Percentiles rank a stretch among this genome's conserved stretches.
These are phyloP conservation scores for Circinella umbellata DNA, from an alignment of 371 early-diverging fungal genomes.

Conservation along the genomic window DNA sequence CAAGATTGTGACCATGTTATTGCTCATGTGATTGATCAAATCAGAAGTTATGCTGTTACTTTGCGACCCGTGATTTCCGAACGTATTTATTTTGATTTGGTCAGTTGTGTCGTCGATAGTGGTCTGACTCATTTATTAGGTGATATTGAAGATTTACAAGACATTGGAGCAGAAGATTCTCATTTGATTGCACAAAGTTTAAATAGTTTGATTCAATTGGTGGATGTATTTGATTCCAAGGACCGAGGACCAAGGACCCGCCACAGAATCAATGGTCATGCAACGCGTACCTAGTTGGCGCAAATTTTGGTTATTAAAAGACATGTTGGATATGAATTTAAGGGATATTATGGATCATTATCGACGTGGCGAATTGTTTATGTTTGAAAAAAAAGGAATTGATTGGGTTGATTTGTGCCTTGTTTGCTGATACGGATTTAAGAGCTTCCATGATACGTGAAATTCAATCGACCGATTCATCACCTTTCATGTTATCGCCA, in stretches of 20 bases:
- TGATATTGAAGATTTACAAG: constrained; percentile 60
- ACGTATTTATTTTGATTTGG: constrained; percentile 30
- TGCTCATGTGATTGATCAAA: constrained; percentile 52
- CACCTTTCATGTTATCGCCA: neutral
- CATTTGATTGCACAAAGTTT: constrained; percentile 58
- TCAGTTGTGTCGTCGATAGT: constrained; percentile 56
- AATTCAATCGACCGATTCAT: constrained; percentile 40
- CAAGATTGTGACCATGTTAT: constrained; percentile 54
- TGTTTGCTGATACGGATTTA: constrained; percentile 76
- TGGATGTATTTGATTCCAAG: constrained; percentile 54
- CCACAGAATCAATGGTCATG: constrained; percentile 34
- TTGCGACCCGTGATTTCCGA: constrained; percentile 31
- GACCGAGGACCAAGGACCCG: constrained; percentile 29
- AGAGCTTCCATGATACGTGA: constrained; percentile 68
- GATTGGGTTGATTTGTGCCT: constrained; percentile 58
- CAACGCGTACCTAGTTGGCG: constrained; percentile 58
- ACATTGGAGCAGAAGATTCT: constrained; percentile 77
- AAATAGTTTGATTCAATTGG: constrained; percentile 57
- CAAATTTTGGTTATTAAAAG: constrained; percentile 63
- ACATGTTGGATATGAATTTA: constrained; percentile 70
- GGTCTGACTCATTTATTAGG: constrained; percentile 48
- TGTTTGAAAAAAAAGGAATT: constrained; percentile 66
- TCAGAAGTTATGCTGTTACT: constrained; percentile 49
- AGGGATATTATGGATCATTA: constrained; percentile 72
- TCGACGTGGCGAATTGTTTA: constrained; percentile 55